Base-by-base conservation (phyloP, 2,329 filamentous ascomycete species). In the Pseudogymnoascus destructans region DNA sequence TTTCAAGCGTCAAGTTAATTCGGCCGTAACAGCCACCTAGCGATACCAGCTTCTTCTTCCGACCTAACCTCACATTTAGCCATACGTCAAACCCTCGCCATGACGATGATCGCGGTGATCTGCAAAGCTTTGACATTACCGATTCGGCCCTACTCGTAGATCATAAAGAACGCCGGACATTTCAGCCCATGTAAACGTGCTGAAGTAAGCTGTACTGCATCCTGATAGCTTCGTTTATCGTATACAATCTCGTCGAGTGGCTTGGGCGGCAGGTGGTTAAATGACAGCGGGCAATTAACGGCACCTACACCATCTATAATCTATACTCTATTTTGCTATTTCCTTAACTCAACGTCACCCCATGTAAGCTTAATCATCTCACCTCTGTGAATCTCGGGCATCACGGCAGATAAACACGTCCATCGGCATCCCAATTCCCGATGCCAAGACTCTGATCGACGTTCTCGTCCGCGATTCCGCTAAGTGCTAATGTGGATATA, bases 81-180 rank as follows among this genome's bases (percentile, higher is more conserved):
- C 5, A 52, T 27, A 15, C 25, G 25, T 30, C 46, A 52, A 30
- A 17, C n/a, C 25, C 9, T 52, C 25, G 5, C 15, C 25, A 9
- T 52, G 9, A 5, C 6, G 25, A 3, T 30, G 46, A 52, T 30
- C 25, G 10, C n/a, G 10, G n/a, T 30, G 46, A 52, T 52, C 46
- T 30, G 3, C 46, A 30, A 2, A 5, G 13, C 46, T 30, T 15
- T 52, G 25, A 52, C 46, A 30, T 52, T 19, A 25, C 46, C 46
- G 46, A 52, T 25, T 52, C 46, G 46, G 46, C 46, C 46, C 46
- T 52, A 52, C 25, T 52, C 46, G 25, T 52, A 6, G 42, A 49
- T 49, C 42, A 7, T 8, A 52, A 6, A 19, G 46, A 52, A 52
- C 5, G 25, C 46, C 46, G 46, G 30, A 19, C 10, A 5, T 30